These are phyloP conservation scores for Tricholoma terreum DNA, from an alignment of 768 basidiomycete genomes.

Conservation along the genomic window DNA sequence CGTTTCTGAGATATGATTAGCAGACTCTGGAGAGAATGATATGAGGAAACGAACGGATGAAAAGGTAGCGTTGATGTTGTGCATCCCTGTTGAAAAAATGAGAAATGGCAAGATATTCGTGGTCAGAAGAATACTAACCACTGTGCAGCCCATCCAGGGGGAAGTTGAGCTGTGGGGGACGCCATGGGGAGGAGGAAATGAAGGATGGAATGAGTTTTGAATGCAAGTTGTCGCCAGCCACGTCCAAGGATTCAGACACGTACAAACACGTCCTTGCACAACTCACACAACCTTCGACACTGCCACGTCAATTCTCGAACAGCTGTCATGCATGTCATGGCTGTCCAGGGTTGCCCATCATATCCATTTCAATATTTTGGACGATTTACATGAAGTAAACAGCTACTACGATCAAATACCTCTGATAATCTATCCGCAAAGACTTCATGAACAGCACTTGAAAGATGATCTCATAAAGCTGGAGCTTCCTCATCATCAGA, in stretches of 20 bases:
- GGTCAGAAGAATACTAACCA: slow-evolving; percentile 54
- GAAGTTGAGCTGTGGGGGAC: slow-evolving; percentile 63
- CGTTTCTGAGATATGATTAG: slow-evolving; percentile 53
- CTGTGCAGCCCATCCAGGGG: slow-evolving; percentile 91
- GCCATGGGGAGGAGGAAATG: slow-evolving; percentile 38
- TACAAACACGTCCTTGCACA: slow-evolving; percentile 27
- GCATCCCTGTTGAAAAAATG: slow-evolving; percentile 58
- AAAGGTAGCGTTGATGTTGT: slow-evolving; percentile 77
- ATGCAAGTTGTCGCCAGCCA: slow-evolving; percentile 28
- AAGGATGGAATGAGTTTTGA: slow-evolving; percentile 10
- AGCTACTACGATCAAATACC: neutral
- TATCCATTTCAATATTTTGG: no score
- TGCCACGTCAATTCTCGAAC: no score
- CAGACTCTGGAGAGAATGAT: slow-evolving; percentile 1
- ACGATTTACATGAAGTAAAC: no score
- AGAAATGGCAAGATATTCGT: neutral
- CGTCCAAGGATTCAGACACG: slow-evolving; percentile 26
- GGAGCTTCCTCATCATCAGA: neutral
- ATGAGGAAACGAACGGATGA: slow-evolving; percentile 65
- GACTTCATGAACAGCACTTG: slow-evolving; percentile 4
- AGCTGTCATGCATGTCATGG: no score
- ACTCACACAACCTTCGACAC: slow-evolving; percentile 15
- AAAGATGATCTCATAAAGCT: slow-evolving; percentile 5
- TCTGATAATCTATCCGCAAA: slow-evolving; percentile 4
- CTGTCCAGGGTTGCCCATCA: no score